Percentiles rank a stretch among this genome's conserved stretches.
phyloP scores from a whole-genome alignment of 2,329 filamentous ascomycete genomes.

The Xenosphaeropsis pyriputrescens region DNA sequence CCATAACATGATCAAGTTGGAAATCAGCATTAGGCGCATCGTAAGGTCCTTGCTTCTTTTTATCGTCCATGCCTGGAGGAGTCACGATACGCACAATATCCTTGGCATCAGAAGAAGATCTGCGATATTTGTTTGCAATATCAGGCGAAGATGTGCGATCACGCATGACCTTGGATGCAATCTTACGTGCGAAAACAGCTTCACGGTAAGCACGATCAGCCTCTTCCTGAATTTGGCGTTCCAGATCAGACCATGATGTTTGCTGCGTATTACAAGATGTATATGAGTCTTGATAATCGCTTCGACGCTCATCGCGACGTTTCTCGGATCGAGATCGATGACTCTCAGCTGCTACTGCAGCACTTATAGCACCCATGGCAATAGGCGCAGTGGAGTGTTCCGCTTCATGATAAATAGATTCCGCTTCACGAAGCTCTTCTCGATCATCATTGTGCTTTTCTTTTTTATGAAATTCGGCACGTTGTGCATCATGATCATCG shows the following conservation, averaged over 20 bases:
- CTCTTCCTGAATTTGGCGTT: conserved; percentile 36
- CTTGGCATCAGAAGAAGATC: conserved; percentile 16
- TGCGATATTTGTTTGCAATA: conserved; percentile 36
- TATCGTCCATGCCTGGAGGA: conserved; percentile 34
- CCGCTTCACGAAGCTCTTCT: conserved; percentile 22
- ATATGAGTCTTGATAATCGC: conserved; percentile 10
- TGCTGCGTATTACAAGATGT: conserved; percentile 6
- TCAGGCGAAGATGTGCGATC: conserved; percentile 36
- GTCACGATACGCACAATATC: conserved; percentile 30
- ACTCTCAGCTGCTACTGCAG: conserved; percentile 22
- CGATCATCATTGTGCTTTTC: conserved; percentile 5
- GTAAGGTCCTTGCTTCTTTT: conserved; percentile 32
- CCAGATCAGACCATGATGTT: conserved; percentile 7
- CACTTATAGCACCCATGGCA: conserved; percentile 30
- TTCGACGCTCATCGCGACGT: conserved; percentile 23
- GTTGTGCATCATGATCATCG: too few relatives aligned
- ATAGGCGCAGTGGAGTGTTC: conserved; percentile 33
- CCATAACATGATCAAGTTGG: conserved; percentile 41
- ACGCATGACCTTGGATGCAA: conserved; percentile 34
- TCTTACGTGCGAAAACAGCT: conserved; percentile 34
- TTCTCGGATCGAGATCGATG: conserved; percentile 14
- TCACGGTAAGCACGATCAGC: conserved; percentile 44
- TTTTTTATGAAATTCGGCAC: conserved; percentile 2
- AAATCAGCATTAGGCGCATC: conserved; percentile 50
- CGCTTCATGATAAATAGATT: conserved; percentile 27